Evolutionary conservation across 2,329 filamentous ascomycete species (phyloP).

Genomic region (Cryphonectria carpinicola): DNA sequence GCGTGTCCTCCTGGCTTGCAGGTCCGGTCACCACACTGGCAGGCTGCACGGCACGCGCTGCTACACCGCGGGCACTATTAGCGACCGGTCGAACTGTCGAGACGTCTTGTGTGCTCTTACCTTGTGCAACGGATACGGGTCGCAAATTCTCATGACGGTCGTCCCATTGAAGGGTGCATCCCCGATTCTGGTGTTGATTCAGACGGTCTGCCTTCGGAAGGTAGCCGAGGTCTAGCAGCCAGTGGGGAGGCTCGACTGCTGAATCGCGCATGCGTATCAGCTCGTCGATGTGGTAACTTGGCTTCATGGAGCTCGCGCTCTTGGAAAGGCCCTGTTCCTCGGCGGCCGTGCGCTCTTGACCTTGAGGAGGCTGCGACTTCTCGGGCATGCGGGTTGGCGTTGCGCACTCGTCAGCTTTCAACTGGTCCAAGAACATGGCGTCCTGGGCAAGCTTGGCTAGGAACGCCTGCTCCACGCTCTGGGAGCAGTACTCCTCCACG

Average conservation of each 20-base stretch:
- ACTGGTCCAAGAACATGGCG: neutral
- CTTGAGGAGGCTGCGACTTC: neutral
- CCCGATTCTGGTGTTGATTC: neutral
- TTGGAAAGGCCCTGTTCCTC: neutral
- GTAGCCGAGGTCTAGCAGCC: slow-evolving; percentile 13
- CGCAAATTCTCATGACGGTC: neutral
- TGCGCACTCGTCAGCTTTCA: neutral
- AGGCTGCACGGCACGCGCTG: neutral
- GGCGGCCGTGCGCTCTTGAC: neutral
- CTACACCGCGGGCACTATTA: neutral
- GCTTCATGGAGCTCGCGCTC: neutral
- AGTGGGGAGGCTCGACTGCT: neutral
- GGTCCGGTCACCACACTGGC: neutral
- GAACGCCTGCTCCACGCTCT: slow-evolving; percentile 2
- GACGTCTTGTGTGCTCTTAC: neutral
- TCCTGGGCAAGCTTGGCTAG: neutral
- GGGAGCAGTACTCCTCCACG: neutral
- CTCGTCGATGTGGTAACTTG: slow-evolving; percentile 9
- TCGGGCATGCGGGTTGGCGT: neutral
- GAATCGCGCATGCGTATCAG: slow-evolving; percentile 7
- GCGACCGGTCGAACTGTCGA: neutral
- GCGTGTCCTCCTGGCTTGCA: neutral
- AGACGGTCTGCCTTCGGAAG: neutral
- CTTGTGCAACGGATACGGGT: neutral
- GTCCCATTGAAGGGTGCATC: neutral